These are phyloP conservation scores for Thermothelomyces thermophilus DNA, from an alignment of 2,329 filamentous ascomycete species.

Conservation along the genomic window DNA sequence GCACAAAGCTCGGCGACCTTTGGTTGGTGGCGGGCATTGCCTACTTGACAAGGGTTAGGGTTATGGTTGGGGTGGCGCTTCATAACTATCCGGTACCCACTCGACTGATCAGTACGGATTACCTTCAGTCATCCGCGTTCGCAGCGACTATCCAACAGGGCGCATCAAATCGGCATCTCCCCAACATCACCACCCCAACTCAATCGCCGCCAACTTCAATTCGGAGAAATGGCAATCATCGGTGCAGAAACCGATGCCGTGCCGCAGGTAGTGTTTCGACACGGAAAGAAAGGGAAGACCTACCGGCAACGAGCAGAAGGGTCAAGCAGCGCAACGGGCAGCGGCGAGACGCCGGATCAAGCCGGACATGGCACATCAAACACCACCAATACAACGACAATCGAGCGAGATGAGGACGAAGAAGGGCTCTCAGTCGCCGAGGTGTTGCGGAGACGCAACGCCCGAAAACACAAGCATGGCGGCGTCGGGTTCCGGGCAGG, in stretches of 20 bases:
- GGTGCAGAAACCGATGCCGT: slow-evolving; percentile 18
- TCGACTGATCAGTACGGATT: no score
- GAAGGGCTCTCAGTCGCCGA: slow-evolving; percentile 41
- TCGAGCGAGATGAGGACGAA: slow-evolving; percentile 25
- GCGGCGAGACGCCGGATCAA: slow-evolving; percentile 12
- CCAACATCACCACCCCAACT: no score
- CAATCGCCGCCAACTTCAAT: not conserved
- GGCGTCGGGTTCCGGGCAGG: slow-evolving; percentile 51
- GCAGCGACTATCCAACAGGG: no score
- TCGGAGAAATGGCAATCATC: slow-evolving; percentile 14
- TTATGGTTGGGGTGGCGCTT: not conserved
- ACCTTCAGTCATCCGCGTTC: no score
- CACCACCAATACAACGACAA: not conserved
- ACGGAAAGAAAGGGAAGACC: slow-evolving; percentile 53
- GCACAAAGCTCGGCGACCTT: no score
- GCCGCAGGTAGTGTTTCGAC: slow-evolving; percentile 45
- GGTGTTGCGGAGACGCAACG: slow-evolving; percentile 47
- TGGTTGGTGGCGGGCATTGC: no score
- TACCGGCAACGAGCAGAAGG: slow-evolving; percentile 45
- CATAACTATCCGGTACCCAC: no score
- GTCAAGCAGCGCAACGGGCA: slow-evolving; percentile 22
- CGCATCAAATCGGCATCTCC: no score
- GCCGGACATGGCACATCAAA: slow-evolving; percentile 12
- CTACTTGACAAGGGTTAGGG: not conserved
- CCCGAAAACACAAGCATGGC: slow-evolving; percentile 42